phyloP scores from a whole-genome alignment of 2,329 filamentous ascomycete species.

The Pseudogymnoascus sp. region DNA sequence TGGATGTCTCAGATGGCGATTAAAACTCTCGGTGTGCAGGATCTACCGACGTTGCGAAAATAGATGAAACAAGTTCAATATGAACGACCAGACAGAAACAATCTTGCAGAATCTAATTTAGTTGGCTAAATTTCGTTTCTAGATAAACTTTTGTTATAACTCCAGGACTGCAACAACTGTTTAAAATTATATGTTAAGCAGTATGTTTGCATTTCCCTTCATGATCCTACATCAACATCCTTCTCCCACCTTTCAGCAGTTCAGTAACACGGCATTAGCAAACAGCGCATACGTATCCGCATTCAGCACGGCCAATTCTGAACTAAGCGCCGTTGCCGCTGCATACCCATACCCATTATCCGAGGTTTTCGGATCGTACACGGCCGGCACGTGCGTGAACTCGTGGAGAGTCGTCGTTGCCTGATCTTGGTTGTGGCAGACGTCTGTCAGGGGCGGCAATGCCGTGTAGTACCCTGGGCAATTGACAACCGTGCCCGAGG shows the following conservation, averaged over 20 bases:
- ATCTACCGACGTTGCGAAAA: background rate
- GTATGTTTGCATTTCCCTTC: background rate
- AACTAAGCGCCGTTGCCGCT: conserved; percentile 37
- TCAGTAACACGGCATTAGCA: conserved; percentile 39
- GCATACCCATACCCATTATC: conserved; percentile 54
- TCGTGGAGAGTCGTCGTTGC: conserved; percentile 59
- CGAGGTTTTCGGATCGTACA: conserved; percentile 45
- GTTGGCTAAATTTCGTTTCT: background rate
- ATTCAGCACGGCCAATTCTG: conserved; percentile 48
- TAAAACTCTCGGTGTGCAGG: background rate
- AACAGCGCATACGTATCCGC: conserved; percentile 55
- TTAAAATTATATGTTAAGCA: background rate
- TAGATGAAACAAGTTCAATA: background rate
- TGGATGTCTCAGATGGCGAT: background rate
- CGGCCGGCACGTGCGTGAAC: conserved; percentile 52
- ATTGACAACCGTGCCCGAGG: conserved; percentile 49
- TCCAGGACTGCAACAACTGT: background rate
- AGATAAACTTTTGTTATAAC: background rate
- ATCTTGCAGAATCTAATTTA: background rate
- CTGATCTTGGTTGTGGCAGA: conserved; percentile 59
- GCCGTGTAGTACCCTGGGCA: conserved; percentile 52
- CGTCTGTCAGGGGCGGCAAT: conserved; percentile 40
- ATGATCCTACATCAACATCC: background rate
- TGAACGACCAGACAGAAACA: background rate
- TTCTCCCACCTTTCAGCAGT: conserved; percentile 30